phyloP scores from a whole-genome alignment of 2,329 filamentous ascomycete genomes.

The Fusarium irregulare region DNA sequence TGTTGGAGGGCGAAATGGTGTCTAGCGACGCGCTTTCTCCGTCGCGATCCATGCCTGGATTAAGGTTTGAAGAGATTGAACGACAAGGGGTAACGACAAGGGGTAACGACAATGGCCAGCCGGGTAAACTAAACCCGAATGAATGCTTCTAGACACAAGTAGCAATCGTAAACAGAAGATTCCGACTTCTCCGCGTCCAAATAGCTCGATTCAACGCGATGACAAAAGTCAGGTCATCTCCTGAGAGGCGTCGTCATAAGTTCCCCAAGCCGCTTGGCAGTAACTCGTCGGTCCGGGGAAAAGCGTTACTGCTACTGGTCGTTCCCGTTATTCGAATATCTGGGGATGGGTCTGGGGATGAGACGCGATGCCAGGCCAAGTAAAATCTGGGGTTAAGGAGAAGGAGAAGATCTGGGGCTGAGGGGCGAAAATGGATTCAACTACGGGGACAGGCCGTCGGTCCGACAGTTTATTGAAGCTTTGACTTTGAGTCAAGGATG shows the following conservation, averaged over 20 bases:
- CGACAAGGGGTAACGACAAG: not conserved
- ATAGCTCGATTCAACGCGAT: not conserved
- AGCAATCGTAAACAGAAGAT: not conserved
- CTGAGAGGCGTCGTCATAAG: conserved; percentile 11
- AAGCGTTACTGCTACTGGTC: not conserved
- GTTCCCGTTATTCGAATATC: not conserved
- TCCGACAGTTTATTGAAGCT: conserved; percentile 7
- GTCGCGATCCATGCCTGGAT: conserved; percentile 14
- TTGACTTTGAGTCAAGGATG: not conserved
- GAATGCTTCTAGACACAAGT: not conserved
- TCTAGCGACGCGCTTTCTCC: conserved; percentile 6
- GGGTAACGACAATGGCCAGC: not conserved
- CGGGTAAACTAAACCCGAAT: not conserved
- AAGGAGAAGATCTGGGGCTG: conserved; percentile 29
- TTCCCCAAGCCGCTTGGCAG: conserved; percentile 2
- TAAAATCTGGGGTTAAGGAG: conserved; percentile 36
- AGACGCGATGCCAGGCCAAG: conserved; percentile 16
- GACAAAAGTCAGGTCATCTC: conserved; percentile 9
- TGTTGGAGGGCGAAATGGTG: conserved; percentile 16
- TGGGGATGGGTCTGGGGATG: conserved; percentile 19
- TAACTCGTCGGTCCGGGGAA: conserved; percentile 23
- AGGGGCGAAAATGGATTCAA: conserved; percentile 12
- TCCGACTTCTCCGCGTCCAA: not conserved
- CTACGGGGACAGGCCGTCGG: conserved; percentile 16
- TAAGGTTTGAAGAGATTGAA: not conserved